Evolutionary conservation across 73 alveolate genomes (phyloP).

Genomic region (Tetrahymena borealis): DNA sequence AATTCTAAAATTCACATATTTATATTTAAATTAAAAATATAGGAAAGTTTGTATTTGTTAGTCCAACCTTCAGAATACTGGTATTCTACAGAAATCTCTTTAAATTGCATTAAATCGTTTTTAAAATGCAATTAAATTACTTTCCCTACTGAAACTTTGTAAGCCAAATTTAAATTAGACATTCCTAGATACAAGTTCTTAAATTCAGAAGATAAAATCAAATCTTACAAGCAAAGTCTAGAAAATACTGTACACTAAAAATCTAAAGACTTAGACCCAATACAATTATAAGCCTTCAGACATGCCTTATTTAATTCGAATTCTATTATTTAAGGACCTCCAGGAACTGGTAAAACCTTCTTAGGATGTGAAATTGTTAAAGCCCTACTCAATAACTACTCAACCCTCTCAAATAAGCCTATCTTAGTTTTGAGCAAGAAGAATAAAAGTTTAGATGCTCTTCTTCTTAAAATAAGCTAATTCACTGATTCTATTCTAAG

Average conservation of each 20-base stretch:
- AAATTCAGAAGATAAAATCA: background rate
- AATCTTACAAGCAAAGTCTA: background rate
- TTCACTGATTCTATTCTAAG: conserved; percentile 45
- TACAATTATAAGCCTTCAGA: background rate
- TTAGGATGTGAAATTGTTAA: conserved; percentile 64
- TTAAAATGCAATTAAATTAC: background rate
- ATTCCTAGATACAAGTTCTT: background rate
- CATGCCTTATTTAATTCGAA: background rate
- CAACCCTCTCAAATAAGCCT: background rate
- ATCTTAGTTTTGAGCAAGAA: conserved; percentile 16
- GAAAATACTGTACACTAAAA: background rate
- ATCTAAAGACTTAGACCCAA: background rate
- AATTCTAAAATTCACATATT: too few species aligned
- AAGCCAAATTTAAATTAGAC: background rate
- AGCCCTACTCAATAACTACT: background rate
- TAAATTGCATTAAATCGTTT: background rate
- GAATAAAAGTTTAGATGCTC: conserved; percentile 23
- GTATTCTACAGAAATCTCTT: background rate
- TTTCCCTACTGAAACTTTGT: background rate
- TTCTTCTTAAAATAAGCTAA: background rate
- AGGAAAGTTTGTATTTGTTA: too few species aligned
- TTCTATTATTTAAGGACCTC: conserved; percentile 87
- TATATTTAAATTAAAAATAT: too few species aligned
- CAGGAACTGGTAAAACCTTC: conserved; percentile 91
- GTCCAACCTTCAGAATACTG: background rate